A percentile compares a stretch with the other conserved stretches of the same genome.
phyloP scores from a whole-genome alignment of 139 green algal genomes.

The Picochlorum sp. region DNA sequence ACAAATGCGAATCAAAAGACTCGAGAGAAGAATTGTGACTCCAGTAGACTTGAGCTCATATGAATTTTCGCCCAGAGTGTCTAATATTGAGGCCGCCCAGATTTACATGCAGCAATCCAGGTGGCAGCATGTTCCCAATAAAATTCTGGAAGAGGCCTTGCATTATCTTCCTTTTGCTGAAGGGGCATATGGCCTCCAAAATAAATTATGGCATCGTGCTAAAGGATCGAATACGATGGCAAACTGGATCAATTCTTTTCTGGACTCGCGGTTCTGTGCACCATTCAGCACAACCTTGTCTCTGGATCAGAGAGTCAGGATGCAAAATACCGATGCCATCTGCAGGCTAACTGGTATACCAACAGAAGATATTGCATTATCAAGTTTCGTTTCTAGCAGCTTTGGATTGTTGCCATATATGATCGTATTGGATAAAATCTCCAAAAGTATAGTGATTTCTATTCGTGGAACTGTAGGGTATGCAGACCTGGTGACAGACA shows the following conservation, averaged over 20 bases:
- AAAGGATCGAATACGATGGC: not conserved
- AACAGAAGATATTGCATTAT: not conserved
- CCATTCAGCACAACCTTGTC: not conserved
- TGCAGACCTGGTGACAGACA: constrained; percentile 19
- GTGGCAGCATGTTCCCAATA: too few relatives aligned
- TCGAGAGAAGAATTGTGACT: too few relatives aligned
- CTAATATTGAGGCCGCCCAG: too few relatives aligned
- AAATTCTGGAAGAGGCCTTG: not conserved
- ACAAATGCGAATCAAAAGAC: too few relatives aligned
- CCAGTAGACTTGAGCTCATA: too few relatives aligned
- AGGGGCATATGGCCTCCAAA: not conserved
- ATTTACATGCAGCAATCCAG: too few relatives aligned
- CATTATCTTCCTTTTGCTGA: not conserved
- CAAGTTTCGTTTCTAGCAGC: not conserved
- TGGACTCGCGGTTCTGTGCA: not conserved
- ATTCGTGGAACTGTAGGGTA: constrained; percentile 14
- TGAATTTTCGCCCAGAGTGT: too few relatives aligned
- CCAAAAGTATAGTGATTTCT: constrained; percentile 14
- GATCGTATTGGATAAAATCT: constrained; percentile 19
- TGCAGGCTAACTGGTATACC: not conserved
- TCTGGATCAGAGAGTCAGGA: not conserved
- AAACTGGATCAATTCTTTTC: not conserved
- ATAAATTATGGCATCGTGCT: not conserved
- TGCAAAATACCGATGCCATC: not conserved
- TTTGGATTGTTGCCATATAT: constrained; percentile 28